Evolutionary conservation across 2,329 filamentous ascomycete species (phyloP).

Genomic region (Penicillium digitatum): DNA sequence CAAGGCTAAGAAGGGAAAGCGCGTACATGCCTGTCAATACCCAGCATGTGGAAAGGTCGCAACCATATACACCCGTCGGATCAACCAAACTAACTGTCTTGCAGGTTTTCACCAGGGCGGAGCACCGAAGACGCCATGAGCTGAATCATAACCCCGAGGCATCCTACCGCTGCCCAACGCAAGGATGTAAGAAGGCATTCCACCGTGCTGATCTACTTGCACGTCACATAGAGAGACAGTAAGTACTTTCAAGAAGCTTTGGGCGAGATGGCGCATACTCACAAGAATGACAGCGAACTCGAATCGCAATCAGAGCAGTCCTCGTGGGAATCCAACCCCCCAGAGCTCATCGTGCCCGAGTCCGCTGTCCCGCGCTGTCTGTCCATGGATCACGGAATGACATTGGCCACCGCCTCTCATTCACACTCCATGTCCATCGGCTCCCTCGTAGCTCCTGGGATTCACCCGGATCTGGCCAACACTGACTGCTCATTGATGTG

Average conservation of each 20-base stretch:
- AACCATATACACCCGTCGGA: background rate
- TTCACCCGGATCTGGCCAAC: slow-evolving; percentile 33
- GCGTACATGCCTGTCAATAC: slow-evolving; percentile 48
- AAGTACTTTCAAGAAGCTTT: slow-evolving; percentile 21
- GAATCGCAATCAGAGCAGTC: slow-evolving; percentile 33
- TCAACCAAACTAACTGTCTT: slow-evolving; percentile 10
- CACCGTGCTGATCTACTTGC: slow-evolving; percentile 47
- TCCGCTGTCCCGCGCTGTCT: slow-evolving; percentile 22
- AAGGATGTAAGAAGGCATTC: slow-evolving; percentile 47
- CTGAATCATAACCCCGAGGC: slow-evolving; percentile 50
- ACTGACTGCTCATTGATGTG: slow-evolving; percentile 34
- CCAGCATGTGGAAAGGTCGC: slow-evolving; percentile 48
- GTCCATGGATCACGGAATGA: slow-evolving; percentile 22
- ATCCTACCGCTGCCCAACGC: slow-evolving; percentile 42
- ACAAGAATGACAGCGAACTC: slow-evolving; percentile 30
- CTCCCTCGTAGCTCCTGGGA: slow-evolving; percentile 33
- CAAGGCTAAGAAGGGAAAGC: slow-evolving; percentile 52
- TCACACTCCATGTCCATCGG: slow-evolving; percentile 37
- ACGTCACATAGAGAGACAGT: slow-evolving; percentile 51
- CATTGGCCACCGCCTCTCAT: slow-evolving; percentile 27
- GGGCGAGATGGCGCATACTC: slow-evolving; percentile 1
- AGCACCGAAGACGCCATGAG: slow-evolving; percentile 49
- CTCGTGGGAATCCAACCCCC: slow-evolving; percentile 28
- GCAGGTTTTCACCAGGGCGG: slow-evolving; percentile 50
- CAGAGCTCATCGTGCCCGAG: slow-evolving; percentile 20